A percentile compares a stretch with the other conserved stretches of the same genome.
Conservation (phyloP, 331 rosid genomes). For the Malus hybrid region DNA sequence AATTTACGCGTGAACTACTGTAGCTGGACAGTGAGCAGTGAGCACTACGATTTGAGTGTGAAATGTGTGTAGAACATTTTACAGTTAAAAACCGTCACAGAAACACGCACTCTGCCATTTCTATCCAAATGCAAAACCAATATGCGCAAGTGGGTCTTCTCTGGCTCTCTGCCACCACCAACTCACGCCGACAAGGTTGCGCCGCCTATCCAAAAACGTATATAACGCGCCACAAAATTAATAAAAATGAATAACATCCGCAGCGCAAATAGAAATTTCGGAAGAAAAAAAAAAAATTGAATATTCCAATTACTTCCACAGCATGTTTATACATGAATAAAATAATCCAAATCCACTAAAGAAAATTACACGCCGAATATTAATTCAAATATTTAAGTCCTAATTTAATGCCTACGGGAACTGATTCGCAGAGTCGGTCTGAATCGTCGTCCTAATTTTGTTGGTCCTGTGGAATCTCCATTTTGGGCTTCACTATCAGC, state of each 20-base stretch:
- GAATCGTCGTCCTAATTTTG: conserved; percentile 1
- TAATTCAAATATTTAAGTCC: neutral
- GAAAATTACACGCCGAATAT: neutral
- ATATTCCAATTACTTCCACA: neutral
- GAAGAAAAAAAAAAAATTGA: neutral
- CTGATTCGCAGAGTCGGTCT: neutral
- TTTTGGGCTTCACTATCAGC: conserved; percentile 30
- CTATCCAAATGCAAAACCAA: neutral
- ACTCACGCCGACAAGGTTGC: conserved; percentile 17
- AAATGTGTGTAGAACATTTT: neutral
- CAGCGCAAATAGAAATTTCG: no score
- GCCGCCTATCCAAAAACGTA: neutral
- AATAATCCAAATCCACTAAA: neutral
- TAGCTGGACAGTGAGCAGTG: neutral
- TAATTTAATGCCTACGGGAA: neutral
- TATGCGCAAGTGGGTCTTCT: conserved; percentile 13
- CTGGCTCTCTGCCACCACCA: conserved; percentile 5
- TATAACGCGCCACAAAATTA: neutral
- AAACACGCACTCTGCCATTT: neutral
- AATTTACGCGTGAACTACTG: conserved; percentile 14
- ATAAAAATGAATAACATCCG: neutral
- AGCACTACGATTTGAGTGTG: neutral
- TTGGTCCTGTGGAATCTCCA: conserved; percentile 25
- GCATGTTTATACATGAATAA: neutral
- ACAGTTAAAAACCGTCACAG: conserved; percentile 34